These are phyloP conservation scores for Penicillium malachiteum DNA, from an alignment of 495 filamentous ascomycete genomes.

Conservation along the genomic window DNA sequence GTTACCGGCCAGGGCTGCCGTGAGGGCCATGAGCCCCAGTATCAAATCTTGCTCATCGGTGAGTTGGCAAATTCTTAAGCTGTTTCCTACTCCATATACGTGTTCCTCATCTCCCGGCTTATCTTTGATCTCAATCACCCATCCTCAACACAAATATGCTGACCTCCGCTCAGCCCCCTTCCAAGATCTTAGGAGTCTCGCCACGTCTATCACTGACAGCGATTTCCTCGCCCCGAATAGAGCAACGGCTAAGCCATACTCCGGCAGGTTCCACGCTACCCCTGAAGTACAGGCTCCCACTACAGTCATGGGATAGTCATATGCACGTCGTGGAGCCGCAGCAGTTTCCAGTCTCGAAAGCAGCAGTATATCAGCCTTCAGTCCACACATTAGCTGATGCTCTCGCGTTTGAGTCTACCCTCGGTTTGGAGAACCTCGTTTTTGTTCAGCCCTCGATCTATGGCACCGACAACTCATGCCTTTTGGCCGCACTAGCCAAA, in stretches of 20 bases:
- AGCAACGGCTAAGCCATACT: constrained; percentile 14
- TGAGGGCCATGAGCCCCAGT: constrained; percentile 11
- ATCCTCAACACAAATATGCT: constrained; percentile 17
- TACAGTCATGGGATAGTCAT: constrained; percentile 50
- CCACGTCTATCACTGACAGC: constrained; percentile 18
- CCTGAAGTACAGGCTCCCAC: constrained; percentile 32
- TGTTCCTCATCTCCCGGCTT: neutral
- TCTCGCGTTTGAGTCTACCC: constrained; percentile 36
- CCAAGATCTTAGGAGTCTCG: constrained; percentile 8
- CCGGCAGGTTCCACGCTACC: constrained; percentile 5
- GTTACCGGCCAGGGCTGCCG: constrained; percentile 11
- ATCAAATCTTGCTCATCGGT: constrained; percentile 18
- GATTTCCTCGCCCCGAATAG: constrained; percentile 5
- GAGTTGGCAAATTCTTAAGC: constrained; percentile 12
- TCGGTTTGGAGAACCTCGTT: constrained; percentile 44
- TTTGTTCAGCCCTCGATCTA: constrained; percentile 55
- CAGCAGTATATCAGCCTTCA: constrained; percentile 40
- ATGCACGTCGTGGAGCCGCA: constrained; percentile 53
- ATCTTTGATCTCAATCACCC: neutral
- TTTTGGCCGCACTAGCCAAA: constrained; percentile 42
- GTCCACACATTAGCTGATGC: constrained; percentile 40
- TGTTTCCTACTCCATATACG: neutral
- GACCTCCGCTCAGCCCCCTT: constrained; percentile 20
- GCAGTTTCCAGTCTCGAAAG: constrained; percentile 34
- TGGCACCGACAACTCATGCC: constrained; percentile 52